These are phyloP conservation scores for Sphagnum fallax DNA, from an alignment of 228 moss, liverwort and hornwort genomes.

Conservation along the genomic window DNA sequence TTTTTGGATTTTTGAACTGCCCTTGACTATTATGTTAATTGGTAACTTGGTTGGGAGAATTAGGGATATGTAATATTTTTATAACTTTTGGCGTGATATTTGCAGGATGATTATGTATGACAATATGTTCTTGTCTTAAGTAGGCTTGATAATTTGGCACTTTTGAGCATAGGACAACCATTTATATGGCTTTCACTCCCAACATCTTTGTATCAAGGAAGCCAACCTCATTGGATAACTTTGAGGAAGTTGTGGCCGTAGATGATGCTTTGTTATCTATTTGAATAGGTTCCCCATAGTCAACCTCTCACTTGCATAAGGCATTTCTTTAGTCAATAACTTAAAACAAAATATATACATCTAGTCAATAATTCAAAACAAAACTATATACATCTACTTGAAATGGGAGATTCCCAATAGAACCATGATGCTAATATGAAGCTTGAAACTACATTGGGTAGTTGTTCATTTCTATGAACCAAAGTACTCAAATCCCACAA, in stretches of 20 bases:
- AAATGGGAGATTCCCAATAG: not conserved
- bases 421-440: not conserved
- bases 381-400: constrained; percentile 10
- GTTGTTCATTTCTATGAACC: no score
- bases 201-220: constrained; percentile 8
- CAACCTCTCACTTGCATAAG: not conserved
- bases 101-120: no score
- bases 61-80: no score
- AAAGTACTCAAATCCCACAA: no score
- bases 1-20: no score
- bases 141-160: no score
- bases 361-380: not conserved
- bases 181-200: constrained; percentile 16
- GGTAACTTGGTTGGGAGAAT: no score
- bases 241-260: constrained; percentile 1
- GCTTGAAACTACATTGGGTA: not conserved
- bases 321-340: constrained; percentile 2
- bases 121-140: no score
- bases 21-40: no score
- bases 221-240: constrained; percentile 5
- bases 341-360: not conserved
- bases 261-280: not conserved
- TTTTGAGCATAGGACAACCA: no score
- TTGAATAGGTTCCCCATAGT: no score
- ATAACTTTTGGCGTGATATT: no score